Conservation (phyloP, 805 yeast genomes). For the Wickerhamiella sergipiensis region DNA sequence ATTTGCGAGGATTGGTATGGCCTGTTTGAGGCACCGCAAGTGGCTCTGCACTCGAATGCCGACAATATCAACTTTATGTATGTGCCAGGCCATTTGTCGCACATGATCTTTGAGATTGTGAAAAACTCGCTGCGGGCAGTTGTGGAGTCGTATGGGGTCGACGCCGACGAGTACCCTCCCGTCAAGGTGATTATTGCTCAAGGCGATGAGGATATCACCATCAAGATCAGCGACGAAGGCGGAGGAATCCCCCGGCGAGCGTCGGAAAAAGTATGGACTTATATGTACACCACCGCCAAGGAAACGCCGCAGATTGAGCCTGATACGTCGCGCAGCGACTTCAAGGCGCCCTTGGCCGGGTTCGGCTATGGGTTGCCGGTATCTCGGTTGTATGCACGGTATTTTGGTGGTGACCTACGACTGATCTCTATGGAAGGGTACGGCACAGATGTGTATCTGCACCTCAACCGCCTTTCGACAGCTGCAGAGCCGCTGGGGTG, state of each 20-base stretch:
- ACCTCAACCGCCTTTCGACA: conserved; percentile 63
- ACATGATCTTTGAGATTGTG: conserved; percentile 78
- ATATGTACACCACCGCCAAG: conserved; percentile 77
- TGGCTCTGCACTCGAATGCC: conserved; percentile 60
- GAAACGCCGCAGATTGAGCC: conserved; percentile 53
- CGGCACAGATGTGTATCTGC: conserved; percentile 85
- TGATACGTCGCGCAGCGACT: conserved; percentile 44
- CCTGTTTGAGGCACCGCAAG: conserved; percentile 72
- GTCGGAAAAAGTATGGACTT: conserved; percentile 79
- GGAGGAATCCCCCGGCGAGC: conserved; percentile 85
- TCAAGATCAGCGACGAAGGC: conserved; percentile 84
- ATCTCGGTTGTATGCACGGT: conserved; percentile 72
- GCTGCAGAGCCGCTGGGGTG: conserved; percentile 45
- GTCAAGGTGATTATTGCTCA: conserved; percentile 77
- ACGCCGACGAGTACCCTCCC: conserved; percentile 64
- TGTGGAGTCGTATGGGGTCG: conserved; percentile 60
- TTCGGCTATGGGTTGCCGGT: conserved; percentile 86
- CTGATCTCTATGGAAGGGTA: conserved; percentile 87
- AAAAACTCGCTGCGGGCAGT: conserved; percentile 83
- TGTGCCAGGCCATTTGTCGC: conserved; percentile 85
- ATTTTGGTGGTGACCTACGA: conserved; percentile 82
- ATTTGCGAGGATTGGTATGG: conserved; percentile 89
- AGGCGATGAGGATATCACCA: conserved; percentile 82
- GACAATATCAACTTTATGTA: conserved; percentile 67
- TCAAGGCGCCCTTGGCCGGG: conserved; percentile 88